Evolutionary conservation across 148 eudicot genomes (phyloP), one percentile per base, ranked within the genome.

Genomic region (Heliamphora exappendiculata): DNA sequence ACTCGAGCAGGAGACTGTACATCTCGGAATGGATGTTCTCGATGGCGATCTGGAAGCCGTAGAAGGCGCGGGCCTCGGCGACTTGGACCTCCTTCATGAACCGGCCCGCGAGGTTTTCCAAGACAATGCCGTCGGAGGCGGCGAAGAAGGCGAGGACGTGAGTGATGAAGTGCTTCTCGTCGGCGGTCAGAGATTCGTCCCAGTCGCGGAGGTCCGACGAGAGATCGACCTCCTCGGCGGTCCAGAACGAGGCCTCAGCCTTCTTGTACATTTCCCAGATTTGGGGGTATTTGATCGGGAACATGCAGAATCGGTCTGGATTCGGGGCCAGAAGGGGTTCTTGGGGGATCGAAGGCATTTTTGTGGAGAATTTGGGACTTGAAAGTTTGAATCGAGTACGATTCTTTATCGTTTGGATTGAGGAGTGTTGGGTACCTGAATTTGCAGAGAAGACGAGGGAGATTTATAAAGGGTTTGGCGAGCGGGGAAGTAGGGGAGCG

Each of bases 91-190:
- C 93, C 49, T 82, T 88, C 93, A 89, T 91, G 88, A 91, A 91
- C 14, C 91, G 55, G 0, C 71, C 80, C 13, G 90, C 90, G 71
- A 88, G 88, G 2, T 88, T 85, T 22, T 88, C 90, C 10, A 85
- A 72, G 2, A 88, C 88, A 17, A 85, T 88, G 1, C 88, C 90
- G 57, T 84, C 90, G 0, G 86, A 85, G 5, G 90, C 88, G 7
- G 87, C 88, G 44, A 85, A 85, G 81, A 91, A 91, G 72, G 97
- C 93, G 17, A 91, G 93, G 34, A 91, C 91, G 55, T 91, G 92
- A 19, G 86, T 84, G 83, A 91, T 87, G 87, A 91, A 91, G 77
- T 91, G 93, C 36, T 78, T 79, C 67, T 91, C 97, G 45, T 81
- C 97, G 47, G 47, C 10, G 5, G 47, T 42, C 1, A 1, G 10